These are phyloP conservation scores for Mycena epipterygia DNA, from an alignment of 768 basidiomycete genomes.

Conservation along the genomic window DNA sequence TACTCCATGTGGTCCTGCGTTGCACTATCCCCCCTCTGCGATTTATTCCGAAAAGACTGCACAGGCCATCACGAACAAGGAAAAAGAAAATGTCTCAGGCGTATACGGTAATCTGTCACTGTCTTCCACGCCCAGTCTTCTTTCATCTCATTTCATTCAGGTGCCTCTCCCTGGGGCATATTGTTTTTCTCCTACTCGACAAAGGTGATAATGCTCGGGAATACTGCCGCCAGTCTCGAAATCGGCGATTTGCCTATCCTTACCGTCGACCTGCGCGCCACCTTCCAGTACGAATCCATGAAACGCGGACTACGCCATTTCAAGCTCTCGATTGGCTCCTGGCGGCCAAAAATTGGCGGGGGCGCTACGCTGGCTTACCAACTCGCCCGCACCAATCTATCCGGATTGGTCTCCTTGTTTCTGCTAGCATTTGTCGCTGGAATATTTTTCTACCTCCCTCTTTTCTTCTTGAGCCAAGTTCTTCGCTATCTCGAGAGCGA, in stretches of 20 bases:
- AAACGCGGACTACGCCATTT: conserved; percentile 63
- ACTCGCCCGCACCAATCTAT: conserved; percentile 68
- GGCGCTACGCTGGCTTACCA: conserved; percentile 76
- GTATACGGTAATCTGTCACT: too few relatives aligned
- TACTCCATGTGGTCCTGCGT: too few relatives aligned
- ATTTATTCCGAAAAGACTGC: too few relatives aligned
- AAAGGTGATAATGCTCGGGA: conserved; percentile 87
- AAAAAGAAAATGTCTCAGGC: too few relatives aligned
- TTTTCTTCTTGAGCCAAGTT: conserved; percentile 62
- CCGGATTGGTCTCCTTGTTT: conserved; percentile 55
- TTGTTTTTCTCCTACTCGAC: conserved; percentile 90
- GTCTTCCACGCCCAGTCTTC: conserved; percentile 70
- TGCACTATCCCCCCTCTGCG: too few relatives aligned
- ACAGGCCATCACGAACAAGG: too few relatives aligned
- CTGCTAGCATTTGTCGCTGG: conserved; percentile 68
- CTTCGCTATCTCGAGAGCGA: conserved; percentile 72
- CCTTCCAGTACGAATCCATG: conserved; percentile 73
- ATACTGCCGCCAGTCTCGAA: conserved; percentile 78
- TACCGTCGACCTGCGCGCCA: conserved; percentile 76
- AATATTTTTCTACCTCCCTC: conserved; percentile 71
- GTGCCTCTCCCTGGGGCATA: conserved; percentile 68
- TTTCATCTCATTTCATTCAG: conserved; percentile 80
- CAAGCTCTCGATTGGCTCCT: conserved; percentile 64
- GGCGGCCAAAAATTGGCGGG: conserved; percentile 70
- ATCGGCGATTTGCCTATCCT: conserved; percentile 91